These are phyloP conservation scores for Hymenoscyphus scutula DNA, from an alignment of 2,329 filamentous ascomycete species.

Conservation along the genomic window DNA sequence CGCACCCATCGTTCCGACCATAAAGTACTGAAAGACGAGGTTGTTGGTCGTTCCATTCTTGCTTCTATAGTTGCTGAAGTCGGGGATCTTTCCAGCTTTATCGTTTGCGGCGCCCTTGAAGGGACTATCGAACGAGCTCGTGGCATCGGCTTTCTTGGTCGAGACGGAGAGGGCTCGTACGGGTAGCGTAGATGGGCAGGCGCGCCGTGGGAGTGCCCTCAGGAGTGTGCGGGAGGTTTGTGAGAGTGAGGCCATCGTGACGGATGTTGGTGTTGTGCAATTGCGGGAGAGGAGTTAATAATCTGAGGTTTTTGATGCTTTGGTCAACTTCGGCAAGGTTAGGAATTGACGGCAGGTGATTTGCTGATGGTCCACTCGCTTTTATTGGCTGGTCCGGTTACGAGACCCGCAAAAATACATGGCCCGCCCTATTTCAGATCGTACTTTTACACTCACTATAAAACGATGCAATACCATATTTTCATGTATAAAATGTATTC, in stretches of 20 bases:
- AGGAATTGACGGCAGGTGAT: slow-evolving; percentile 11
- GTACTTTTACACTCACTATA: no score
- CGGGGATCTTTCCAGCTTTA: slow-evolving; percentile 70
- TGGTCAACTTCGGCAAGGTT: slow-evolving; percentile 13
- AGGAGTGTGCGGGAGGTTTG: slow-evolving; percentile 67
- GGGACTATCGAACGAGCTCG: slow-evolving; percentile 56
- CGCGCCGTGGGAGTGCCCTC: slow-evolving; percentile 50
- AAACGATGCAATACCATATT: no score
- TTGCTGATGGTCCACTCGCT: not conserved
- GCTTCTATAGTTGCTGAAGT: slow-evolving; percentile 84
- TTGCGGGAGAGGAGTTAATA: slow-evolving; percentile 20
- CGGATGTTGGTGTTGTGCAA: slow-evolving; percentile 21
- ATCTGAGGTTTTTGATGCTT: slow-evolving; percentile 17
- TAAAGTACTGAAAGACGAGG: slow-evolving; percentile 95
- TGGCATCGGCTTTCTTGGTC: slow-evolving; percentile 22
- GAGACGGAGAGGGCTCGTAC: slow-evolving; percentile 56
- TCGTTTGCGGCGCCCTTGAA: slow-evolving; percentile 53
- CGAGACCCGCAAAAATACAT: not conserved
- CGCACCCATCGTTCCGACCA: slow-evolving; percentile 94
- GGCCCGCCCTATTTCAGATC: no score
- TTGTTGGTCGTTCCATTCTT: slow-evolving; percentile 67
- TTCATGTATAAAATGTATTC: not conserved
- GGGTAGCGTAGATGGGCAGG: slow-evolving; percentile 38
- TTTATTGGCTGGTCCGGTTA: not conserved
- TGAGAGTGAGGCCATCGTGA: slow-evolving; percentile 65